Conservation (phyloP, 257 asterid genomes). For the Capsicum rhomboideum region DNA sequence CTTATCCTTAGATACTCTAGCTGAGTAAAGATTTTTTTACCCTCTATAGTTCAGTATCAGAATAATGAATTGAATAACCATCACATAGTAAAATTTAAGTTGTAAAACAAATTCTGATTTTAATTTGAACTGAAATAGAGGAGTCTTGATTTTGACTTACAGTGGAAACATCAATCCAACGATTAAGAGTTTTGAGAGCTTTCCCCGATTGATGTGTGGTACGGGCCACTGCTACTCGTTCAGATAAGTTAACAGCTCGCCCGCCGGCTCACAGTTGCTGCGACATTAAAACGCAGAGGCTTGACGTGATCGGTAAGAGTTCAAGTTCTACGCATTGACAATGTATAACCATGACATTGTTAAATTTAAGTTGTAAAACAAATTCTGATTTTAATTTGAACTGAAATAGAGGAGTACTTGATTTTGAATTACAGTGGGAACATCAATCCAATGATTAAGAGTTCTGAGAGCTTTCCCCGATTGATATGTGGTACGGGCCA, state of each 20-base stretch:
- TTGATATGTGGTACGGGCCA: conserved; percentile 37
- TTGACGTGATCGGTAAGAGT: neutral
- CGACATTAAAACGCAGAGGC: conserved; percentile 16
- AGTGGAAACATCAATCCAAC: conserved; percentile 28
- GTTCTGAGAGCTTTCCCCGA: conserved; percentile 39
- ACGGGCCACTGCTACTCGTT: conserved; percentile 39
- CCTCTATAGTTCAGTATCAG: neutral
- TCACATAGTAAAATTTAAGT: neutral
- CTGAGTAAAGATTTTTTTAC: too few species aligned
- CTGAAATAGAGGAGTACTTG: too few species aligned
- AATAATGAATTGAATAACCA: neutral
- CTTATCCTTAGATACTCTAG: neutral
- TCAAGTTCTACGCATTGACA: too few species aligned
- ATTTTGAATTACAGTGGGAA: conserved; percentile 21
- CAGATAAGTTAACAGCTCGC: conserved; percentile 20
- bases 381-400: too few species aligned
- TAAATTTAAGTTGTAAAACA: neutral
- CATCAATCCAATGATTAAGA: conserved; percentile 25
- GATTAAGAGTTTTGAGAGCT: conserved; percentile 29
- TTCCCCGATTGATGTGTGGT: conserved; percentile 35
- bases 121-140: too few species aligned
- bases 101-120: neutral
- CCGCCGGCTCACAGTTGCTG: conserved; percentile 39
- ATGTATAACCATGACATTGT: neutral
- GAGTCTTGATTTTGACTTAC: conserved; percentile 8